phyloP scores from a whole-genome alignment of 768 basidiomycete genomes.

The Fomitopsis serialis region DNA sequence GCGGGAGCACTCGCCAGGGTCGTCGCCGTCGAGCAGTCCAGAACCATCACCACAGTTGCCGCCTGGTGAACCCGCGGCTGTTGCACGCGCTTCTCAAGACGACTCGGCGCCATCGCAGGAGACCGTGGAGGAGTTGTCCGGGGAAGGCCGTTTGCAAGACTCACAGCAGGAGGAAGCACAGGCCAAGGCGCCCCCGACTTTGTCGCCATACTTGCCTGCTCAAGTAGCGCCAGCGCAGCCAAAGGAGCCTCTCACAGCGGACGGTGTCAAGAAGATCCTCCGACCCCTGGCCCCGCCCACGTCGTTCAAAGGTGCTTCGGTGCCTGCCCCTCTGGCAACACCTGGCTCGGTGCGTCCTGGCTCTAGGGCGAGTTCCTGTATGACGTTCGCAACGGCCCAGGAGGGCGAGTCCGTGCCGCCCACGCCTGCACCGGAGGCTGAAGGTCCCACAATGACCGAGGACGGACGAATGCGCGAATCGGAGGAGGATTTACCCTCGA shows the following conservation, averaged over 20 bases:
- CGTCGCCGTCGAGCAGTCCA: not conserved
- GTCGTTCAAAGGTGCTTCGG: constrained; percentile 8
- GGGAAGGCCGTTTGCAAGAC: not conserved
- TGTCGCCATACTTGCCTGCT: not conserved
- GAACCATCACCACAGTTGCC: not conserved
- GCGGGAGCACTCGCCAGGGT: not conserved
- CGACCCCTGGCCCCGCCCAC: constrained; percentile 6
- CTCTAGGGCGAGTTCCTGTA: constrained; percentile 21
- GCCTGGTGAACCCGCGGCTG: too few relatives aligned
- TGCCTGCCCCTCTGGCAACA: not conserved
- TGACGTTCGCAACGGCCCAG: constrained; percentile 22
- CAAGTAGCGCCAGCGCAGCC: not conserved
- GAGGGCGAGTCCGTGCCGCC: constrained; percentile 11
- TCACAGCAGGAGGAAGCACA: not conserved
- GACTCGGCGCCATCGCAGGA: not conserved
- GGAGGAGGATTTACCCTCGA: not conserved
- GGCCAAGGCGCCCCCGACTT: not conserved
- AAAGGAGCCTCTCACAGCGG: not conserved
- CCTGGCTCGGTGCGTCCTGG: constrained; percentile 9
- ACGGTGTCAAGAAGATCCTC: constrained; percentile 7
- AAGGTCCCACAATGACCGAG: not conserved
- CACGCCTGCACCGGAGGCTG: constrained; percentile 5
- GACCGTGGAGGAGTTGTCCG: not conserved
- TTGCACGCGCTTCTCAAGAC: not conserved
- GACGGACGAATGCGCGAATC: not conserved